Base-by-base conservation (phyloP, 306 rosid genomes). In the Spatholobus suberectus region DNA sequence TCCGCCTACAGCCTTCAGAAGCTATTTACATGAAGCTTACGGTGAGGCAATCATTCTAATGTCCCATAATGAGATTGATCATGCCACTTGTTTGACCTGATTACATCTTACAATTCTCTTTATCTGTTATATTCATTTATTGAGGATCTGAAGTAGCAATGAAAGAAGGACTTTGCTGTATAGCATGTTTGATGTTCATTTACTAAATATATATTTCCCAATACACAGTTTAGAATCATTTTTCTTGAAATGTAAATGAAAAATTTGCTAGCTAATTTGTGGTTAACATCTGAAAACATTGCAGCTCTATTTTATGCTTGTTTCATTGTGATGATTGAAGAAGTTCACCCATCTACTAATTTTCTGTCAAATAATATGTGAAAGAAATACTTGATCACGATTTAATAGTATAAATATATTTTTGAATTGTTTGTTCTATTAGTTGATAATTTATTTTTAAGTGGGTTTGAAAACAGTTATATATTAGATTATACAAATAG, bases 11-110 rank as follows among this genome's bases (percentile, higher is more conserved):
- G 72, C 98, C 97, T 82, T 88, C 78, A 18, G 98, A 94, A 86
- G 93, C 97, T 66, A 90, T 94, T 85, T 94, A 94, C 90, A 94
- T 94, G 98, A 94, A 94, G 87, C 87, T 94, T 70, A 89, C 92
- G 88, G 98, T 93, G 87, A 66, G 79, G 10, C 44, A 52, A 27
- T 70, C 68, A 58, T 47, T 80, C 86, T 27, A 23, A 57, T 79
- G 40, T n/a, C 35, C 23, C 63, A 26, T 68, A 34, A 34, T 72
- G 51, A 38, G 52, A 77, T 59, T 14, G 46, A 51, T 23, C 55
- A 34, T 67, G 29, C 24, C 57, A 32, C 79, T 73, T 63, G 44
- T 70, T 78, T 84, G 54, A 81, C 35, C 24, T 69, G 38, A 44
- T 84, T 62, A 18, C 52, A 29, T 62, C 47, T 62, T 63, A 46